Conservation (phyloP, 768 basidiomycete genomes). For the Auriculariales sp. region DNA sequence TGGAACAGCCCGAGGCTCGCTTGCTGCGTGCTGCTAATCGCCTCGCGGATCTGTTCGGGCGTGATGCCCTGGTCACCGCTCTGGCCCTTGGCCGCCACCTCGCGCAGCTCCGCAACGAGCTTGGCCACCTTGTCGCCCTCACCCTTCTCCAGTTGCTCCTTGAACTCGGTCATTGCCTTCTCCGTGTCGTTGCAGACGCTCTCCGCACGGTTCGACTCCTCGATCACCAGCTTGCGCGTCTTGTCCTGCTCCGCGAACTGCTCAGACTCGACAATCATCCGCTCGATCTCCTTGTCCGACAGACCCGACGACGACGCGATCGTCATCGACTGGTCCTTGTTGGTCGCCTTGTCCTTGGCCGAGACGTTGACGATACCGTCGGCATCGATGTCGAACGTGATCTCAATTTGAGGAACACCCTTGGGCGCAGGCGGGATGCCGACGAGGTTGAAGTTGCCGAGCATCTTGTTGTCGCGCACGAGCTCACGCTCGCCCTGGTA, state of each 20-base stretch:
- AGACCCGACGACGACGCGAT: conserved; percentile 96
- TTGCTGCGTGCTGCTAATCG: conserved; percentile 86
- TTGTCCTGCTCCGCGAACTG: conserved; percentile 89
- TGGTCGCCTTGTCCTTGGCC: conserved; percentile 87
- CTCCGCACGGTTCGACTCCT: conserved; percentile 94
- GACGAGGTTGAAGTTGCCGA: conserved; percentile 98
- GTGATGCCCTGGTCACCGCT: conserved; percentile 67
- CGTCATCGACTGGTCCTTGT: conserved; percentile 90
- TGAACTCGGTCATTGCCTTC: conserved; percentile 97
- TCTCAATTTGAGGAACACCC: conserved; percentile 75
- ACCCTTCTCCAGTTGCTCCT: conserved; percentile 81
- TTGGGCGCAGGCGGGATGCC: conserved; percentile 85
- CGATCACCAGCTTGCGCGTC: conserved; percentile 72
- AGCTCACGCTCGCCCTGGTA: conserved; percentile 99
- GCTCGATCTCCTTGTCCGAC: conserved; percentile 90
- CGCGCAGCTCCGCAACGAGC: conserved; percentile 76
- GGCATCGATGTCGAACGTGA: conserved; percentile 96
- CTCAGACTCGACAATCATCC: conserved; percentile 95
- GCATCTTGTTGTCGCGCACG: conserved; percentile 94
- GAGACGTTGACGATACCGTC: conserved; percentile 96
- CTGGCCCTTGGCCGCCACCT: conserved; percentile 81
- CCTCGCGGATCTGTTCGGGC: conserved; percentile 79
- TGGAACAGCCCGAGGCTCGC: conserved; percentile 96
- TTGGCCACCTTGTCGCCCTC: conserved; percentile 92
- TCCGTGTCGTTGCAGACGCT: conserved; percentile 89